phyloP scores from a whole-genome alignment of 2,329 filamentous ascomycete species.

The Claviceps humidiphila region DNA sequence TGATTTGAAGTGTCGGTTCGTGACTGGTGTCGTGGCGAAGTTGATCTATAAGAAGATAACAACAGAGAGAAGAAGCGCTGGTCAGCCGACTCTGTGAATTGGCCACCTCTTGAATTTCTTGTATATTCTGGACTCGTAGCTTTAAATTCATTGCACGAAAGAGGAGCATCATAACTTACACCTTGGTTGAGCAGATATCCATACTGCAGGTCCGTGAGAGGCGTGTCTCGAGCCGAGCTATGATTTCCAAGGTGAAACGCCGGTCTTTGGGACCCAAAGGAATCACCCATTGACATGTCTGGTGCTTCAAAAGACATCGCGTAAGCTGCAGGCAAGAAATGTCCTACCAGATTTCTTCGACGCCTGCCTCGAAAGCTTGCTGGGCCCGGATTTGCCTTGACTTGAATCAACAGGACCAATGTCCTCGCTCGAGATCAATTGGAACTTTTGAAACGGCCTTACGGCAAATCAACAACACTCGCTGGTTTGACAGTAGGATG shows the following conservation, averaged over 20 bases:
- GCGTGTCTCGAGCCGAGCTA: conserved; percentile 47
- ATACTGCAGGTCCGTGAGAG: conserved; percentile 51
- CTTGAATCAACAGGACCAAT: background rate
- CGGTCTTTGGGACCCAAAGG: conserved; percentile 21
- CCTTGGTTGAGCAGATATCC: conserved; percentile 54
- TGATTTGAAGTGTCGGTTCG: conserved; percentile 57
- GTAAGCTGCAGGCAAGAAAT: background rate
- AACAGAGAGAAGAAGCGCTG: background rate
- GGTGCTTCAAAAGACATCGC: conserved; percentile 13
- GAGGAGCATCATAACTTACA: conserved; percentile 34
- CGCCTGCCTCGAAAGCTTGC: background rate
- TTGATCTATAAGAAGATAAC: conserved; percentile 43
- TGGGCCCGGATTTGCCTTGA: background rate
- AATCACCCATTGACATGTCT: conserved; percentile 14
- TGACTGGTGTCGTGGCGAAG: conserved; percentile 67
- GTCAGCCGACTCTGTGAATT: background rate
- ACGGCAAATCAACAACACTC: background rate
- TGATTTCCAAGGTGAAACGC: conserved; percentile 62
- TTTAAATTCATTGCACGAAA: background rate
- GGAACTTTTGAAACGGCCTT: background rate
- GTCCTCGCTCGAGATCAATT: background rate
- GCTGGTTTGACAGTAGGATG: no score
- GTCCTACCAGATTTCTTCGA: background rate
- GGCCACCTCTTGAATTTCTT: no score
- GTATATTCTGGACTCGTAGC: no score